These are phyloP conservation scores for Mediolabrus comicus DNA, from an alignment of 108 stramenopile genomes.

Conservation along the genomic window DNA sequence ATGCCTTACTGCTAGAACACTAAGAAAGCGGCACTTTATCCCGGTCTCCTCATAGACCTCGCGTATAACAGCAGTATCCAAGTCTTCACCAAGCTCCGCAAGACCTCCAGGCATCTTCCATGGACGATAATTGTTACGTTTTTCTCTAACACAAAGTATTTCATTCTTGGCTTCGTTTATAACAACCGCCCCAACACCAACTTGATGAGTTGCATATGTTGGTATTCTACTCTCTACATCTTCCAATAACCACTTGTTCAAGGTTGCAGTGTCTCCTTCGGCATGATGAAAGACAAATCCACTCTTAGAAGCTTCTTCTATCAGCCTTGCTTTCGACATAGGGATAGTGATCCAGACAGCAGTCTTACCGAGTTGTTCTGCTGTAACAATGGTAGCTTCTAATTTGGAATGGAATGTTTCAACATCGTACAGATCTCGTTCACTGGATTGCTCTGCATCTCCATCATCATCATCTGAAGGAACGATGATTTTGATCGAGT, in stretches of 20 bases:
- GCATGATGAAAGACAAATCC: conserved; percentile 72
- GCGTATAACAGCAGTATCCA: conserved; percentile 70
- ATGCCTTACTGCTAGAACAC: conserved; percentile 81
- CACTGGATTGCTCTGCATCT: conserved; percentile 5
- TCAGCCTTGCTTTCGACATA: conserved; percentile 54
- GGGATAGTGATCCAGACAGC: conserved; percentile 74
- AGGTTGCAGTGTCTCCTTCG: conserved; percentile 45
- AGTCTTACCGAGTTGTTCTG: conserved; percentile 45
- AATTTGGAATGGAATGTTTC: conserved; percentile 45
- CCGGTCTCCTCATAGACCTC: conserved; percentile 93
- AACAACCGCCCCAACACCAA: conserved; percentile 74
- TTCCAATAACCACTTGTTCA: conserved; percentile 58
- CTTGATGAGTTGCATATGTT: conserved; percentile 71
- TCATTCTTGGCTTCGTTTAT: conserved; percentile 57
- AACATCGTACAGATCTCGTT: conserved; percentile 21
- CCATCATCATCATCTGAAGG: too few relatives aligned
- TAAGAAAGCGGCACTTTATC: conserved; percentile 56
- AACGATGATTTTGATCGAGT: conserved; percentile 58
- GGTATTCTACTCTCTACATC: conserved; percentile 60
- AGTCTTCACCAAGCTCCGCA: conserved; percentile 77
- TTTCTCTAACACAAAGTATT: conserved; percentile 76
- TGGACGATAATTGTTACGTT: conserved; percentile 64
- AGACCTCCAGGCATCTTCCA: conserved; percentile 91
- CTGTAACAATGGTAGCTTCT: conserved; percentile 43
- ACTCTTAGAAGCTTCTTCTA: conserved; percentile 45